Percentiles rank a stretch among this genome's conserved stretches.
These are phyloP conservation scores for Musa itinerans DNA, from an alignment of 176 grass and related monocot genomes.

Conservation along the genomic window DNA sequence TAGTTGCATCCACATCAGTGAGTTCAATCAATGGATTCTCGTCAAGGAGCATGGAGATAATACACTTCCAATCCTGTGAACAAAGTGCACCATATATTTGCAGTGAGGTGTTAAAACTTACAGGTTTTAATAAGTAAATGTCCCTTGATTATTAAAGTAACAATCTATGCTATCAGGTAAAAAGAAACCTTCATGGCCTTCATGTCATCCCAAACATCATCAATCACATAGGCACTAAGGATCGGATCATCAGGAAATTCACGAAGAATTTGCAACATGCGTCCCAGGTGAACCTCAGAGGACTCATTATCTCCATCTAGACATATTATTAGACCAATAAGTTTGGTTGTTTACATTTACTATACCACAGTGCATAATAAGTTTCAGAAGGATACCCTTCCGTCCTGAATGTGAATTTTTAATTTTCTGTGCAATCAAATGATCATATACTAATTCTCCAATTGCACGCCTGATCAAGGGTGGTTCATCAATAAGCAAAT, in stretches of 20 bases:
- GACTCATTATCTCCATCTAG: conserved; percentile 68
- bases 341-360: neutral
- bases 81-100: conserved; percentile 18
- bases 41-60: conserved; percentile 85
- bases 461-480: conserved; percentile 94
- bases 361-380: neutral
- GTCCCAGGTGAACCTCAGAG: conserved; percentile 80
- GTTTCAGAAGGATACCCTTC: conserved; percentile 33
- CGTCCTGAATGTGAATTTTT: conserved; percentile 64
- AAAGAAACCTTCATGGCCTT: conserved; percentile 69
- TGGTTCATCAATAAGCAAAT: conserved; percentile 99
- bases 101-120: neutral
- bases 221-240: conserved; percentile 91
- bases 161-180: conserved; percentile 7
- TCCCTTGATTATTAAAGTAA: conserved; percentile 7
- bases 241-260: conserved; percentile 94
- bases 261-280: conserved; percentile 87
- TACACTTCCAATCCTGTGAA: conserved; percentile 84
- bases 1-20: conserved; percentile 83
- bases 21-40: conserved; percentile 68
- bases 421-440: conserved; percentile 87
- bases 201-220: conserved; percentile 99
- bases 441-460: conserved; percentile 97
- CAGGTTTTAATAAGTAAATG: neutral
- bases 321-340: conserved; percentile 15